These are phyloP conservation scores for Globisporangium solare DNA, from an alignment of 352 stramenopile species.

Conservation along the genomic window DNA sequence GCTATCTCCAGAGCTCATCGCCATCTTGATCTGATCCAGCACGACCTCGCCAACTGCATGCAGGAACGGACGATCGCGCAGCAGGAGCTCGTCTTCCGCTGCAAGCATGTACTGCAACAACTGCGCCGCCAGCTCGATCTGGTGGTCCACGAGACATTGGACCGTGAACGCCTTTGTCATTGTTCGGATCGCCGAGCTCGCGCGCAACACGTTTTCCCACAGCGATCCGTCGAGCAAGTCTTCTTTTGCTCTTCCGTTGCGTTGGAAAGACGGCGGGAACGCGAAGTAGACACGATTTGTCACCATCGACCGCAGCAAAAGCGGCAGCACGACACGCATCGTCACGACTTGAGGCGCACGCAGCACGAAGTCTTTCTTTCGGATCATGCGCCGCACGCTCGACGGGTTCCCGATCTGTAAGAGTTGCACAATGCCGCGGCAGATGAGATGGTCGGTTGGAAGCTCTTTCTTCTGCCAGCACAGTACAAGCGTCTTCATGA, in stretches of 20 bases:
- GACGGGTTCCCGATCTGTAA: constrained; percentile 78
- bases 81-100: constrained; percentile 59
- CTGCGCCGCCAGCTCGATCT: constrained; percentile 43
- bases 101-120: constrained; percentile 52
- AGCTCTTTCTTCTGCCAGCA: constrained; percentile 64
- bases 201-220: constrained; percentile 70
- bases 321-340: constrained; percentile 73
- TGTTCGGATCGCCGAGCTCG: constrained; percentile 66
- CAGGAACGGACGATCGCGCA: constrained; percentile 70
- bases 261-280: constrained; percentile 30
- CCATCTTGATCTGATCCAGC: constrained; percentile 42
- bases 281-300: constrained; percentile 38
- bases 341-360: constrained; percentile 72
- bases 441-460: constrained; percentile 79
- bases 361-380: constrained; percentile 80
- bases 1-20: constrained; percentile 31
- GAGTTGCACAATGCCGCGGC: constrained; percentile 76
- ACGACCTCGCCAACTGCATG: constrained; percentile 62
- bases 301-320: constrained; percentile 61
- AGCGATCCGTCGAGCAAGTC: constrained; percentile 38
- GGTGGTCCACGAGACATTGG: constrained; percentile 61
- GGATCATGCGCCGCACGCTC: constrained; percentile 79
- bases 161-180: constrained; percentile 65
- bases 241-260: constrained; percentile 37
- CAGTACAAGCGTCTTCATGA: constrained; percentile 61